A percentile compares a stretch with the other conserved stretches of the same genome.
Evolutionary conservation across 768 basidiomycete species (phyloP).

Genomic region (Suillus sp.): DNA sequence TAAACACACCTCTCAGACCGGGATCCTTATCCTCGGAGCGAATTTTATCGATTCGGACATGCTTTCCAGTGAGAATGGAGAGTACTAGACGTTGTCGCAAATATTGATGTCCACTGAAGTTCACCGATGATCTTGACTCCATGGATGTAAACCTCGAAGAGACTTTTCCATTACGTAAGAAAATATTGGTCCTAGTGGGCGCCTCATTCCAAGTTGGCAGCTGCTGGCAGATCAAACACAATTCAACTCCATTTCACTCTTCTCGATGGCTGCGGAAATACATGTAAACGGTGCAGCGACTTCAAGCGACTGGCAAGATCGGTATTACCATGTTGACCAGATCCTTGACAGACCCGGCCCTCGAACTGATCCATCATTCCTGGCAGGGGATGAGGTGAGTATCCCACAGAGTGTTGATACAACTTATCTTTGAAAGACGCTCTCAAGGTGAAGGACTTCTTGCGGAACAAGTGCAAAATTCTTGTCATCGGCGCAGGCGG

Average conservation of each 20-base stretch:
- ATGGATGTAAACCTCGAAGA: slow-evolving; percentile 36
- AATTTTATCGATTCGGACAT: slow-evolving; percentile 84
- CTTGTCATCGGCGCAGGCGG: slow-evolving; percentile 98
- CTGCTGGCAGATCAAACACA: neutral
- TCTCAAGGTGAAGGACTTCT: slow-evolving; percentile 80
- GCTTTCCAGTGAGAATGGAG: slow-evolving; percentile 86
- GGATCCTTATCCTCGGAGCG: slow-evolving; percentile 93
- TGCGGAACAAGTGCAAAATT: slow-evolving; percentile 84
- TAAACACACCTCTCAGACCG: slow-evolving; percentile 75
- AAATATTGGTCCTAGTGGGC: neutral
- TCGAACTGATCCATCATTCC: slow-evolving; percentile 81
- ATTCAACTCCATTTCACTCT: slow-evolving; percentile 2
- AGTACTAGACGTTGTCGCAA: slow-evolving; percentile 84
- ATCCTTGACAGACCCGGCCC: slow-evolving; percentile 86
- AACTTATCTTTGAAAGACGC: slow-evolving; percentile 6
- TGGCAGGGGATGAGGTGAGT: slow-evolving; percentile 77
- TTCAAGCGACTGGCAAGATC: slow-evolving; percentile 52
- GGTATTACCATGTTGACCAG: slow-evolving; percentile 86
- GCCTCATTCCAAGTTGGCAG: neutral
- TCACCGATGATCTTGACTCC: slow-evolving; percentile 43
- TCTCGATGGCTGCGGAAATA: slow-evolving; percentile 27
- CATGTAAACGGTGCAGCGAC: slow-evolving; percentile 39
- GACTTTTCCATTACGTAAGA: slow-evolving; percentile 28
- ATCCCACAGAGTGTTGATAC: neutral
- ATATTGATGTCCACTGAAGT: slow-evolving; percentile 80